phyloP scores from a whole-genome alignment of 2,329 filamentous ascomycete species.

The Exophiala dermatitidis region DNA sequence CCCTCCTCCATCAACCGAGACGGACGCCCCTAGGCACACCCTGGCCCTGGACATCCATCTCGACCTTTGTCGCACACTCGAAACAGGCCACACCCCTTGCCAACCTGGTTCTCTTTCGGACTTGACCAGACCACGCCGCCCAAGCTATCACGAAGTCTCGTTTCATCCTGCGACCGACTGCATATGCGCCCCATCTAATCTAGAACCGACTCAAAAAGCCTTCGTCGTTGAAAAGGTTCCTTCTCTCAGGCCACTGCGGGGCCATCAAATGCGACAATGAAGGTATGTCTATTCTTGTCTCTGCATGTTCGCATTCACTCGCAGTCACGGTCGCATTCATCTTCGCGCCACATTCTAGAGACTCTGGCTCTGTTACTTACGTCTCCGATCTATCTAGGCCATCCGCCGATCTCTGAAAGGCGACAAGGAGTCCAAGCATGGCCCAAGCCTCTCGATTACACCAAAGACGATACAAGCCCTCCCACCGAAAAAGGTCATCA shows the following conservation, averaged over 20 bases:
- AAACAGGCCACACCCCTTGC: slow-evolving; percentile 12
- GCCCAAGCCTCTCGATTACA: slow-evolving; percentile 64
- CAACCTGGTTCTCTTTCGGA: neutral
- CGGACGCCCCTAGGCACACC: neutral
- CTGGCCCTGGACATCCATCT: slow-evolving; percentile 2
- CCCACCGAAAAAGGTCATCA: slow-evolving; percentile 96
- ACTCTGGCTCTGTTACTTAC: neutral
- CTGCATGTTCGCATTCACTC: neutral
- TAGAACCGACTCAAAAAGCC: slow-evolving; percentile 13
- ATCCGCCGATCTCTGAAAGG: slow-evolving; percentile 85
- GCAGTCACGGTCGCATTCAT: neutral
- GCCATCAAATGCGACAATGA: slow-evolving; percentile 24
- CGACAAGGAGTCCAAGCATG: slow-evolving; percentile 60
- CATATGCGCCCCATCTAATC: slow-evolving; percentile 18
- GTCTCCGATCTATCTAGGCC: slow-evolving; percentile 46
- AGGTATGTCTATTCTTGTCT: slow-evolving; percentile 16
- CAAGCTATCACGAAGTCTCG: slow-evolving; percentile 13
- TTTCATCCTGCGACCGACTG: slow-evolving; percentile 15
- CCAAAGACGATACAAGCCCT: slow-evolving; percentile 84
- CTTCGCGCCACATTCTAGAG: neutral
- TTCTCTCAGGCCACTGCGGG: slow-evolving; percentile 15
- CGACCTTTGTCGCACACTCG: slow-evolving; percentile 3
- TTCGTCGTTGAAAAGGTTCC: slow-evolving; percentile 1
- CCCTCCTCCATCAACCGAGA: neutral
- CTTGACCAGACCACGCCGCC: slow-evolving; percentile 8